Base-by-base conservation (phyloP, 805 yeast species). In the Metschnikowia cerradonensis region DNA sequence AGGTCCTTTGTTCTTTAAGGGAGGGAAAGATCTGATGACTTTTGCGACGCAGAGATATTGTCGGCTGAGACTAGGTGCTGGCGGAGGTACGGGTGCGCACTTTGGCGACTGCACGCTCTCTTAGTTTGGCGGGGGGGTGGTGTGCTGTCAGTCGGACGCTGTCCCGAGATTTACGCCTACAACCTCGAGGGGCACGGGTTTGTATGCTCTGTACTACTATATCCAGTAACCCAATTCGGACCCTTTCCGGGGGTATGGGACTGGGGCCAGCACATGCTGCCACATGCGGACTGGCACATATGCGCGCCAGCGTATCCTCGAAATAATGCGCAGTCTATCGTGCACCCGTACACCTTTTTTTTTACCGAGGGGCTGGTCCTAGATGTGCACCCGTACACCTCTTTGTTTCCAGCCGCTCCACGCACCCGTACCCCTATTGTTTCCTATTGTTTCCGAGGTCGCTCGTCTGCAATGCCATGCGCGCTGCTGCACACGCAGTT, bases 21-120 rank as follows among this genome's bases (percentile, higher is more conserved):
- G 15, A 37, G 40, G 17, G 30, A 22, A 22, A 37, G 40, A 13
- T 37, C 26, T 37, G 40, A 37, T 37, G 26, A 20, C 26, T 20
- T 20, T 37, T 37, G 40, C 40, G 40, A 37, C 26, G 40, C 40
- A 37, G 40, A 20, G 40, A 20, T 37, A 37, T 37, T 37, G 40
- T 37, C 22, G 40, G 26, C 40, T 19, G 26, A 37, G 26, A 36
- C 22, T 15, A 37, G 26, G 30, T 13, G 26, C 40, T 37, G 40
- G 40, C 40, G 15, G 40, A 37, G 19, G 40, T 26, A 37, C 40
- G 40, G 40, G 40, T 37, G 40, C 26, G 40, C 40, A 37, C 40
- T 37, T 37, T 37, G n/a, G 40, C 26, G 6, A 14, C 30, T 37
- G 40, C 40, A 20, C 40, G 15, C 40, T 37, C 30, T 26, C 30